Conservation (phyloP, 169 alveolate genomes). For the Eimeria maxima region DNA sequence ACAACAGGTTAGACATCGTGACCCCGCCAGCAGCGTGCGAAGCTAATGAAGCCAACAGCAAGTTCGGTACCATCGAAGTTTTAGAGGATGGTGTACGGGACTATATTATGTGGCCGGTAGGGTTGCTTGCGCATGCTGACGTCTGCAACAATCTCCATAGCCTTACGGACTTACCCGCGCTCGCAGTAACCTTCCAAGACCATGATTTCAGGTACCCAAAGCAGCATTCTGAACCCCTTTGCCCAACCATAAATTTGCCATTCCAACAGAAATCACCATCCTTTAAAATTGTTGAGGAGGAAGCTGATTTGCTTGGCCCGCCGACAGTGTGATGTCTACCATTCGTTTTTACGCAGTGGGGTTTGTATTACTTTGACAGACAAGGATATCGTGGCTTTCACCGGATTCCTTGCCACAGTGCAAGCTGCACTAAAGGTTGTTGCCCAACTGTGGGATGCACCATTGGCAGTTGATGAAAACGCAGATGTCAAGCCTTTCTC, state of each 20-base stretch:
- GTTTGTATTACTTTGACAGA: constrained; percentile 66
- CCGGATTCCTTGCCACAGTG: background rate
- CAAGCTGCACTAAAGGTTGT: background rate
- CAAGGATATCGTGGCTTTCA: constrained; percentile 58
- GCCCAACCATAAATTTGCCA: background rate
- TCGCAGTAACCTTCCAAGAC: constrained; percentile 20
- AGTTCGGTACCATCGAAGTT: background rate
- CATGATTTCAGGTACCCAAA: constrained; percentile 48
- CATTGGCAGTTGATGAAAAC: background rate
- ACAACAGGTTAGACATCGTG: background rate
- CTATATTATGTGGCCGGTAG: constrained; percentile 33
- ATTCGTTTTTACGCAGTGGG: constrained; percentile 44
- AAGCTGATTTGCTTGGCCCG: background rate
- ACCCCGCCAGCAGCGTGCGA: background rate
- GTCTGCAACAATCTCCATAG: constrained; percentile 27
- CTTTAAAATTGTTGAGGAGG: background rate
- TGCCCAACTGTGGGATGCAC: constrained; percentile 8
- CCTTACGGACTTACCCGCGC: constrained; percentile 19
- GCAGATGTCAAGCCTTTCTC: background rate
- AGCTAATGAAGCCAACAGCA: background rate
- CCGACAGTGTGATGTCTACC: constrained; percentile 1
- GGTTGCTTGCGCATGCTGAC: constrained; percentile 15
- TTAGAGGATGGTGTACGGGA: background rate
- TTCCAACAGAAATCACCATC: background rate
- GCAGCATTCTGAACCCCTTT: background rate